Evolutionary conservation across 768 basidiomycete genomes (phyloP), one percentile per base, ranked within the genome.

Genomic region (Lactarius quietus): DNA sequence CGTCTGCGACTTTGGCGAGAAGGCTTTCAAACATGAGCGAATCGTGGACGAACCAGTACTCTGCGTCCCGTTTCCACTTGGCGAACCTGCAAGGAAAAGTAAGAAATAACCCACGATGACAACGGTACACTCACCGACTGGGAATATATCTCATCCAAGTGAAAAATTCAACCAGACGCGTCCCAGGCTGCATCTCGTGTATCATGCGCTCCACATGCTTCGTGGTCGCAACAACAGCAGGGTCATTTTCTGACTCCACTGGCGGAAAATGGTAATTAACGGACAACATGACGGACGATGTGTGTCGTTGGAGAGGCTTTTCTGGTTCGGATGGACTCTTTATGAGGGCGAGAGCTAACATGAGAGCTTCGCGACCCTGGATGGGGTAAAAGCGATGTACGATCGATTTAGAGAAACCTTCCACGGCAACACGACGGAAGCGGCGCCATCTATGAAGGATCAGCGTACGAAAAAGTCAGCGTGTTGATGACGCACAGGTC

Each of bases 341-440:
- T 18, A 75, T 60, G 3, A 81, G 41, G 20, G 73, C 75, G 14
- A 51, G 26, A 6, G 14, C n/a, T 14, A 26, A 26, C 26, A 70
- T 61, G 14, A 64, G 70, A 2, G 74, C 74, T 70, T 79, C 76
- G 35, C 64, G 57, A 43, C 74, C 72, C 48, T 76, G 72, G 35
- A 75, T 69, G 17, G 69, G 67, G 20, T 68, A 60, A 64, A 76
- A 75, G 14, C 69, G 62, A 45, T 57, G 59, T 33, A 76, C 70
- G 35, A 17, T 57, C 61, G 43, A 70, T 73, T n/a, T 73, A 71
- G 43, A 74, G 68, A n/a, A 71, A 33, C 57, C 66, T 66, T 59
- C 64, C 68, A 31, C 73, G 62, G 53, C 73, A 59, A 35, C 29
- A 15, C 72, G 70, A 53, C 74, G 64, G 59, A 68, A 70, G 55